phyloP scores from a whole-genome alignment of 352 stramenopile species.

The Globisporangium rhizosaccharum region DNA sequence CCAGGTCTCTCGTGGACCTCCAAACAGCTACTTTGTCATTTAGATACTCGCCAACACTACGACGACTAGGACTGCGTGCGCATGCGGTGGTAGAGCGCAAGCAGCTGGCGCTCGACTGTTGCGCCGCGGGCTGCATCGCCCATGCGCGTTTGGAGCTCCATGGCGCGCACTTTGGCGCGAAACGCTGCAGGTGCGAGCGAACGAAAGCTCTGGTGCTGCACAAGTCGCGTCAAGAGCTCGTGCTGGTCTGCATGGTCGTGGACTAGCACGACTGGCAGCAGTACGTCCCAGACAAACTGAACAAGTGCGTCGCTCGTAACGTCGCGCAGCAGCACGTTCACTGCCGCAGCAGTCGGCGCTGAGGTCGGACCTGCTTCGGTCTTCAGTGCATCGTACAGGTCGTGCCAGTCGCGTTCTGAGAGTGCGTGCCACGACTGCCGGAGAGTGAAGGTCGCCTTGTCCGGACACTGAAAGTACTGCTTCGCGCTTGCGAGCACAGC shows the following conservation, averaged over 20 bases:
- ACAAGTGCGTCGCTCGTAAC: conserved; percentile 36
- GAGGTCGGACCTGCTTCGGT: neutral
- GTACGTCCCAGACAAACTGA: conserved; percentile 45
- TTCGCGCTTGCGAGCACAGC: conserved; percentile 16
- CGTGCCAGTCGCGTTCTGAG: conserved; percentile 36
- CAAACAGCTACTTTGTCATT: neutral
- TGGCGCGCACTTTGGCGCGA: conserved; percentile 40
- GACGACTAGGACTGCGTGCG: neutral
- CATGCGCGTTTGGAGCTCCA: conserved; percentile 34
- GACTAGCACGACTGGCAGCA: conserved; percentile 31
- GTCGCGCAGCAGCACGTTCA: conserved; percentile 33
- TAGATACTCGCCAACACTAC: neutral
- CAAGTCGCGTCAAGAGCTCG: conserved; percentile 21
- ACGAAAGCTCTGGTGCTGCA: conserved; percentile 23
- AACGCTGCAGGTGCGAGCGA: conserved; percentile 50
- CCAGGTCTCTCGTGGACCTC: no score
- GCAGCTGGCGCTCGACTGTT: conserved; percentile 32
- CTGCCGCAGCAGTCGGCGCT: conserved; percentile 6
- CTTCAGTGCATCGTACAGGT: conserved; percentile 16
- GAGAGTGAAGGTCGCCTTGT: conserved; percentile 18
- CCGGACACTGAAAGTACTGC: conserved; percentile 23
- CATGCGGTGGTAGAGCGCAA: conserved; percentile 33
- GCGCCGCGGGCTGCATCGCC: conserved; percentile 25
- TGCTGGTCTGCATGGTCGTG: conserved; percentile 8
- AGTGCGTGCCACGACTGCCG: conserved; percentile 27